A percentile compares a stretch with the other conserved stretches of the same genome.
Evolutionary conservation across 257 asterid species (phyloP).

Genomic region (Capsicum baccatum): DNA sequence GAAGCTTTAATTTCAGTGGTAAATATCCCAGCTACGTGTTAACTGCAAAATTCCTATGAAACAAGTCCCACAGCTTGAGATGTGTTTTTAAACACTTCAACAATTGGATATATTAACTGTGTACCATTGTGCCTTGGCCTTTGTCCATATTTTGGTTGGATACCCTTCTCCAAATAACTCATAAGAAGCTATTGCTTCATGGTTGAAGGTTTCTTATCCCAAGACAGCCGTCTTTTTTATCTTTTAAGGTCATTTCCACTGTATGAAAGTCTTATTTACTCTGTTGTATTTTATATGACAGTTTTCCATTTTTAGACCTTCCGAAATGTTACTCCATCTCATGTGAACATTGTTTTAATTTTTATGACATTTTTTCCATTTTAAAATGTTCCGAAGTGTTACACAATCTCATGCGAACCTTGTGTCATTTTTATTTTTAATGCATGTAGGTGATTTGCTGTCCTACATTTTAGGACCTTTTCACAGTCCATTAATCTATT

Average conservation of each 20-base stretch:
- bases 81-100: background rate
- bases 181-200: background rate
- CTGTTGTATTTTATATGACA: background rate
- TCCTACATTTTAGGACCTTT: background rate
- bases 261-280: background rate
- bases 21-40: background rate
- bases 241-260: background rate
- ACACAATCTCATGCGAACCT: background rate
- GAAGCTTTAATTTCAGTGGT: background rate
- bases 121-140: background rate
- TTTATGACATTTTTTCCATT: background rate
- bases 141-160: conserved; percentile 4
- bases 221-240: background rate
- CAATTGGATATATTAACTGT: background rate
- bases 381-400: background rate
- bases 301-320: background rate
- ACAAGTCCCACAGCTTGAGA: background rate
- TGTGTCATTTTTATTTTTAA: background rate
- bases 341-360: background rate
- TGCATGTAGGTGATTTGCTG: background rate
- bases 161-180: background rate
- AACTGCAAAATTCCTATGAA: background rate
- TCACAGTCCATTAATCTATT: background rate
- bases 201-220: conserved; percentile 13
- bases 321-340: background rate